Evolutionary conservation across 345 rosid genomes (phyloP).

Genomic region (Citrus reticulata): DNA sequence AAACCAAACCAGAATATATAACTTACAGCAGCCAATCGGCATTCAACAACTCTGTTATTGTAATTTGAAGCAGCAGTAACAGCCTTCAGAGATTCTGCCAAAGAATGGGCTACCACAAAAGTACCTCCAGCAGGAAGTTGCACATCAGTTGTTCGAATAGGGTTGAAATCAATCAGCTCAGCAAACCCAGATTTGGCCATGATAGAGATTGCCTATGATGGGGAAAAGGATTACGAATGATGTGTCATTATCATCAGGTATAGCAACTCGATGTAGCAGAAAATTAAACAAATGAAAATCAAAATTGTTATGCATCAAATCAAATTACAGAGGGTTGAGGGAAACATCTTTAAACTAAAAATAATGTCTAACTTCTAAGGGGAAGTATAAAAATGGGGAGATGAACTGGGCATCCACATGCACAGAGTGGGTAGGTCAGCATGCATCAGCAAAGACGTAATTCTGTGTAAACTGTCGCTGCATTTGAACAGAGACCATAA

Average conservation of each 20-base stretch:
- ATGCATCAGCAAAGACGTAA: background rate
- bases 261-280: background rate
- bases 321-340: background rate
- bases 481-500: background rate
- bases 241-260: background rate
- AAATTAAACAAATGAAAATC: background rate
- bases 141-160: slow-evolving; percentile 92
- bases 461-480: background rate
- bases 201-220: slow-evolving; percentile 83
- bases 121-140: slow-evolving; percentile 92
- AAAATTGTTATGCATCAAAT: background rate
- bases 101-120: slow-evolving; percentile 89
- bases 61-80: slow-evolving; percentile 95
- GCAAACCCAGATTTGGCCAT: slow-evolving; percentile 98
- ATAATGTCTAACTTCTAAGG: background rate
- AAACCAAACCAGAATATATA: background rate
- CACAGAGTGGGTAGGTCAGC: background rate
- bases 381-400: background rate
- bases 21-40: slow-evolving; percentile 89
- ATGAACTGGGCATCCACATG: too few species aligned
- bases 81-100: slow-evolving; percentile 94
- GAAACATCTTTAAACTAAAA: background rate
- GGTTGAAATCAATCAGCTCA: slow-evolving; percentile 98
- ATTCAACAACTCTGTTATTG: slow-evolving; percentile 96
- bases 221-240: slow-evolving; percentile 3